Evolutionary conservation across 441 rosid genomes (phyloP).

Genomic region (Jatropha podagrica): DNA sequence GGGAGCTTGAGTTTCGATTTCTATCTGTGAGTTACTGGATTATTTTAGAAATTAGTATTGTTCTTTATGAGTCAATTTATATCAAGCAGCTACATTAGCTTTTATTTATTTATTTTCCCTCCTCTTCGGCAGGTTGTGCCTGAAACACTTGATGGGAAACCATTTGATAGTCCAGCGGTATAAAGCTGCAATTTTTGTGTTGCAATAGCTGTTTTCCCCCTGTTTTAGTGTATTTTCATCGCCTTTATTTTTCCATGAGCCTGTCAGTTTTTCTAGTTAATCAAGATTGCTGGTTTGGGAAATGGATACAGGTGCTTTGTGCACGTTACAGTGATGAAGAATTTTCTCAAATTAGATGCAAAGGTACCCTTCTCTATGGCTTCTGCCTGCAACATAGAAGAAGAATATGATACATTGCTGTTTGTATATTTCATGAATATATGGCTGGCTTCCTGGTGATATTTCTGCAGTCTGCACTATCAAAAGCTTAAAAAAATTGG

Average conservation of each 20-base stretch:
- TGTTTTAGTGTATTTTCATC: neutral
- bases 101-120: neutral
- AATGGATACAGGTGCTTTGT: conserved; percentile 71
- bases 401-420: neutral
- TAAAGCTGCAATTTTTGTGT: neutral
- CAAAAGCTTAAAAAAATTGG: neutral
- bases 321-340: conserved; percentile 80
- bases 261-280: neutral
- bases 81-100: neutral
- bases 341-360: conserved; percentile 70
- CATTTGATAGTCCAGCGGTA: conserved; percentile 57
- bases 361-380: conserved; percentile 43
- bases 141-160: conserved; percentile 68
- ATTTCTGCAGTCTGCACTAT: conserved; percentile 8
- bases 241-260: neutral
- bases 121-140: conserved; percentile 55
- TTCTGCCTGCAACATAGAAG: neutral
- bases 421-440: neutral
- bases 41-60: neutral
- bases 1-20: conserved; percentile 90
- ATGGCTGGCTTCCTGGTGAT: neutral
- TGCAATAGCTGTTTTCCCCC: neutral
- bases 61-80: neutral
- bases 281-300: conserved; percentile 10
- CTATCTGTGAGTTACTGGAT: conserved; percentile 68